A percentile compares a stretch with the other conserved stretches of the same genome.
Conservation (phyloP, 2,329 filamentous ascomycete species). For the Aspergillus fumigatus region DNA sequence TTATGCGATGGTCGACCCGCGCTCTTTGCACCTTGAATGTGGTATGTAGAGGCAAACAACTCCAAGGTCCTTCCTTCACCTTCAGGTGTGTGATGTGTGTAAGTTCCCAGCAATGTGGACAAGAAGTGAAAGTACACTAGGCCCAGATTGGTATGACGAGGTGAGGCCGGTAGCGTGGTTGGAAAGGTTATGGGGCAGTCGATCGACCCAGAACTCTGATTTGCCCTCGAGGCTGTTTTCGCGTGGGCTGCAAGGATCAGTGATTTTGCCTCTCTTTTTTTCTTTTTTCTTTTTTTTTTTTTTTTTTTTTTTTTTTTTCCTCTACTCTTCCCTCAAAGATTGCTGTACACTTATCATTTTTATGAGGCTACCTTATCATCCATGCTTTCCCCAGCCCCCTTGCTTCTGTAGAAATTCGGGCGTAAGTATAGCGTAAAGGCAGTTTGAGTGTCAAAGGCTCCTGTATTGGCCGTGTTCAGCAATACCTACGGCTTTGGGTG, state of each 20-base stretch:
- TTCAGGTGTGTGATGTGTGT: background rate
- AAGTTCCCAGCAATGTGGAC: background rate
- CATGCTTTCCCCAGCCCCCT: slow-evolving; percentile 1
- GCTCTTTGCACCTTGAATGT: background rate
- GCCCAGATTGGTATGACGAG: slow-evolving; percentile 3
- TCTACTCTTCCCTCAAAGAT: background rate
- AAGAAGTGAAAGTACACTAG: background rate
- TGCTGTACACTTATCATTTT: background rate
- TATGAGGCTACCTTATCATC: slow-evolving; percentile 1
- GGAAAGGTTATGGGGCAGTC: background rate
- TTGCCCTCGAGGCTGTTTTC: slow-evolving; percentile 2
- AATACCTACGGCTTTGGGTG: background rate
- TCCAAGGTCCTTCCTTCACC: background rate
- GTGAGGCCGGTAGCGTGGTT: background rate
- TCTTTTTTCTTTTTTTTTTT: background rate
- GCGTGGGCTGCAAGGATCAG: slow-evolving; percentile 20
- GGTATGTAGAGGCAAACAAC: background rate
- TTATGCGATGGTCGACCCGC: background rate
- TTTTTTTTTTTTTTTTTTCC: background rate
- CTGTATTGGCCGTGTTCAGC: background rate
- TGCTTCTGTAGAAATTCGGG: slow-evolving; percentile 1
- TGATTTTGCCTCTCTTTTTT: background rate
- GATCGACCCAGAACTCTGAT: background rate
- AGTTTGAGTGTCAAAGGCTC: background rate
- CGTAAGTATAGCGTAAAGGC: too few relatives aligned